These are phyloP conservation scores for Cucurbita ficifolia DNA, from an alignment of 306 rosid genomes.

Conservation along the genomic window DNA sequence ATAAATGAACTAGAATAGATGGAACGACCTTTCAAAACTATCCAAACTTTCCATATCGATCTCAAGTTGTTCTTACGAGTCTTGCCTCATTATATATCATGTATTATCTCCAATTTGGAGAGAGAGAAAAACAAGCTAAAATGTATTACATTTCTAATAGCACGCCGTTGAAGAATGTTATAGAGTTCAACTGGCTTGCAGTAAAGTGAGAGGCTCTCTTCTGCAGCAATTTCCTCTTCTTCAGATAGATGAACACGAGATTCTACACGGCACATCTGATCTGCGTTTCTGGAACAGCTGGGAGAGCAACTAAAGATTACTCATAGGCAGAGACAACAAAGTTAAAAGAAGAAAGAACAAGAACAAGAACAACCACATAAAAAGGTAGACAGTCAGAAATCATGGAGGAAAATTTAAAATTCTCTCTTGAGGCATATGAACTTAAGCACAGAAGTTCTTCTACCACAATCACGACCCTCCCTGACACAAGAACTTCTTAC, in stretches of 20 bases:
- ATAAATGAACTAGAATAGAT: background rate
- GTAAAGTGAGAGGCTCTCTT: conserved; percentile 48
- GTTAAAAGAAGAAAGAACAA: background rate
- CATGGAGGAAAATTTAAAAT: background rate
- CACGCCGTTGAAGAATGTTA: conserved; percentile 53
- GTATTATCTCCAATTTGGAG: background rate
- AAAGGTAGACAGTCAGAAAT: background rate
- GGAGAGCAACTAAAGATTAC: conserved; percentile 16
- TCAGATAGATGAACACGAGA: conserved; percentile 34
- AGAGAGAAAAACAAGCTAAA: background rate
- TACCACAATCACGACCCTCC: conserved; percentile 1
- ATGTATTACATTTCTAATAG: conserved; percentile 27
- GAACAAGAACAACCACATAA: background rate
- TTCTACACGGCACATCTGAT: conserved; percentile 39
- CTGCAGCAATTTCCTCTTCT: conserved; percentile 54
- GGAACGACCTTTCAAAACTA: background rate
- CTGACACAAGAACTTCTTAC: background rate
- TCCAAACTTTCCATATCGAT: background rate
- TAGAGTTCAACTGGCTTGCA: conserved; percentile 78
- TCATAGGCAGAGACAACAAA: background rate
- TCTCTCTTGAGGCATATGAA: background rate
- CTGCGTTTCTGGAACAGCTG: conserved; percentile 23
- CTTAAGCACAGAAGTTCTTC: background rate
- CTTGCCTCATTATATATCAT: background rate
- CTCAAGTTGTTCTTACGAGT: background rate